Conservation (phyloP, 2,329 filamentous ascomycete species). For the Chaetomiaceae sp. region DNA sequence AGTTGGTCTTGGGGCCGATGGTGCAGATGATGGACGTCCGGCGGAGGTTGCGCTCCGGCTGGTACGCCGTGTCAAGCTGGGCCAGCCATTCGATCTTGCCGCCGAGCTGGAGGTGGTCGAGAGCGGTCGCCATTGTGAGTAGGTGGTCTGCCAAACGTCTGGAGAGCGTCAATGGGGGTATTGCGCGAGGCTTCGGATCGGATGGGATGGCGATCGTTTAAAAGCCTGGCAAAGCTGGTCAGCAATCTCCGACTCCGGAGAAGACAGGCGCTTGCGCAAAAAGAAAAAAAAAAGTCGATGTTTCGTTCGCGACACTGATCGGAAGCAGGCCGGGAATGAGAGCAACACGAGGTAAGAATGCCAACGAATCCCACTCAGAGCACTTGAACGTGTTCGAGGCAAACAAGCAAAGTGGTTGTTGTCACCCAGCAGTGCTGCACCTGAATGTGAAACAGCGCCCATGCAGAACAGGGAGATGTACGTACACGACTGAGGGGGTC, state of each 20-base stretch:
- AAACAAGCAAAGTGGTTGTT: not conserved
- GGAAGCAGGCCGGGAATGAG: not conserved
- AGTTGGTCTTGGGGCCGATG: constrained; percentile 99
- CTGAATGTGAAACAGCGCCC: constrained; percentile 9
- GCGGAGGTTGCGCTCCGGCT: constrained; percentile 83
- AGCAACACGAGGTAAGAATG: not conserved
- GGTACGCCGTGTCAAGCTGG: constrained; percentile 79
- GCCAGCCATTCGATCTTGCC: constrained; percentile 61
- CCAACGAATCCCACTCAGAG: not conserved
- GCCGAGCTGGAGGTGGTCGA: constrained; percentile 80
- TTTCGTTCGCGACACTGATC: not conserved
- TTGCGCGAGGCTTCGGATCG: constrained; percentile 2
- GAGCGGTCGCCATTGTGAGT: constrained; percentile 57
- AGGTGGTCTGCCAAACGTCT: not conserved
- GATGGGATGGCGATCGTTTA: constrained; percentile 2
- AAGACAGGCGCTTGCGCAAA: not conserved
- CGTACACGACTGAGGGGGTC: not conserved
- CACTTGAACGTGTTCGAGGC: not conserved
- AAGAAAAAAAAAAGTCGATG: not conserved
- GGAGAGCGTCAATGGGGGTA: not conserved
- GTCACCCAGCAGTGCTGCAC: constrained; percentile 3
- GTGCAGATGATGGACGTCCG: constrained; percentile 98
- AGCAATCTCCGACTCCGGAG: constrained; percentile 11
- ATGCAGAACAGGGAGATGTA: not conserved
- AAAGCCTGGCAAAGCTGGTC: not conserved